Percentiles rank a stretch among this genome's conserved stretches.
phyloP scores from a whole-genome alignment of 108 stramenopile species.

The Nannochloropsis oceanica region DNA sequence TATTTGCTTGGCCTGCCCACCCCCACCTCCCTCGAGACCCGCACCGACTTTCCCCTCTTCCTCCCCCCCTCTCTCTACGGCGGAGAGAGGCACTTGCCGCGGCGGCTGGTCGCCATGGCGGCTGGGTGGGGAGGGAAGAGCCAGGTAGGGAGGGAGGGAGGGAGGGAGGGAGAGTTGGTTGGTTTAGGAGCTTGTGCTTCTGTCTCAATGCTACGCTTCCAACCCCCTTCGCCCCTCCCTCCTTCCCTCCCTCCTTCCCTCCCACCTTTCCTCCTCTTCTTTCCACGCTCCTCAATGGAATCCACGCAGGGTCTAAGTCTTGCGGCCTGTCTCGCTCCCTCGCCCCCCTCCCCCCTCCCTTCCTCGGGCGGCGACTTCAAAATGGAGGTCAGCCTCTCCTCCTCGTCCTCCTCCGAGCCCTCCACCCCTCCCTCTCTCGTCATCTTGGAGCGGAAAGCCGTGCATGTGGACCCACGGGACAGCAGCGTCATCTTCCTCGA shows the following conservation, averaged over 20 bases:
- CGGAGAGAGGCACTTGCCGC: not conserved
- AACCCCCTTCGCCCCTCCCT: not conserved
- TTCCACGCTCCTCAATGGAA: not conserved
- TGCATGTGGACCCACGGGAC: not conserved
- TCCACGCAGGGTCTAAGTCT: not conserved
- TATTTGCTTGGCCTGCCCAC: constrained; percentile 56
- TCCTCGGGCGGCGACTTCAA: not conserved
- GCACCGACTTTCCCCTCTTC: not conserved
- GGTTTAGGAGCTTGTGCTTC: not conserved
- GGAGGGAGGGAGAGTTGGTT: not conserved
- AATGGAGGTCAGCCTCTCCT: not conserved
- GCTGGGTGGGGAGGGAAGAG: not conserved
- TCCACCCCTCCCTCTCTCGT: constrained; percentile 40
- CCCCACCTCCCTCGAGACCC: constrained; percentile 41
- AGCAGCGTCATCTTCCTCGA: not conserved
- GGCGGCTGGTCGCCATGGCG: not conserved
- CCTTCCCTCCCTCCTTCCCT: not conserved
- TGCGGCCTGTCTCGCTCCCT: not conserved
- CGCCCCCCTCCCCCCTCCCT: not conserved
- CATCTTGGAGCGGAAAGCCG: too few species aligned
- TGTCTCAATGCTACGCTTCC: not conserved
- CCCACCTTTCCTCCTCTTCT: not conserved
- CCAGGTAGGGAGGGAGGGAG: not conserved
- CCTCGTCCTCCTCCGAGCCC: constrained; percentile 22
- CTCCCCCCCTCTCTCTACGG: too few species aligned